Base-by-base conservation (phyloP, 768 basidiomycete species). In the Pleurotus djamor region DNA sequence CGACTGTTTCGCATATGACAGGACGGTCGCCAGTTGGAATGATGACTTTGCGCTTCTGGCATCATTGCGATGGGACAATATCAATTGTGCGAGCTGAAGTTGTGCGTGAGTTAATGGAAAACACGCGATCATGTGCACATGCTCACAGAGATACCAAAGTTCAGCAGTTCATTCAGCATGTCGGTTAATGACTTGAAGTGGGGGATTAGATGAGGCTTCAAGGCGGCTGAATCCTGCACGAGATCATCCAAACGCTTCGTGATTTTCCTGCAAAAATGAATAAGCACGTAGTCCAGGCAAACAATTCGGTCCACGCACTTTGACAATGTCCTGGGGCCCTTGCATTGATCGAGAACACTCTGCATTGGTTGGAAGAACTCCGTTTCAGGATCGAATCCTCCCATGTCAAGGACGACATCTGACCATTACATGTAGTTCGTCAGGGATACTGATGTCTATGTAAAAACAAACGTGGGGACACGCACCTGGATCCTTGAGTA, bases 91-190 rank as follows among this genome's bases (percentile, higher is more conserved):
- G 49, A 98, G 83, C 93, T 96, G 55, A 0, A 59, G 35, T 14
- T n/a, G 12, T 33, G 54, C 28, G 21, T 60, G 13, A 43, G 52
- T 34, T 59, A 14, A 57, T 33, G 37, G 16, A 52, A 28, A n/a
- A 17, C 56, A 38, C 28, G 28, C 14, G 13, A 4, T 17, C 5
- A 28, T 52, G 38, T 36, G 16, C 16, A 17, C 16, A 21, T 14
- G 69, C 87, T 57, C 61, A 93, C 94, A 56, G 91, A 90, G 58
- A 97, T 91, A 68, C 93, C 93, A 69, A 96, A 92, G 72, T 96
- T 93, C 63, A 94, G 88, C 8, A 94, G 82, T 61, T 92, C 91
- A 1, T 88, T 85, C 1, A 93, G 86, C 33, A 82, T 76, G 59
- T 89, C 86, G 66, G 83, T 85, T n/a, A 94, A 70, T 2, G 79